Percentiles rank a stretch among this genome's conserved stretches.
These are phyloP conservation scores for Rubroboletus satanas DNA, from an alignment of 768 basidiomycete species.

Conservation along the genomic window DNA sequence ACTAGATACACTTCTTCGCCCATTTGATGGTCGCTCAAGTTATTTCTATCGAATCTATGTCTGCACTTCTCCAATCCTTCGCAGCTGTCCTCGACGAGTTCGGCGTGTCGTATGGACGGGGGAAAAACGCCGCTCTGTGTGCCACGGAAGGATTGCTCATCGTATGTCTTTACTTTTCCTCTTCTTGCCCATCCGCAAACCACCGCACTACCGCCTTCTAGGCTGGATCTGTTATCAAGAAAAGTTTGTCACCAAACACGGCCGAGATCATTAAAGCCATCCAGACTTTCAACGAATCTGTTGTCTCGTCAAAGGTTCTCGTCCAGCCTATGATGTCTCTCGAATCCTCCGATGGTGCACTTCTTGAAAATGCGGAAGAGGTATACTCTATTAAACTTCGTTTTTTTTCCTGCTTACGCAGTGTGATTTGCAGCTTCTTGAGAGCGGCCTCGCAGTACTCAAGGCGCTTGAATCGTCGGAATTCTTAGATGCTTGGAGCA, in stretches of 20 bases:
- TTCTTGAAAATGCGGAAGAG: conserved; percentile 57
- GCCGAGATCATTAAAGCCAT: conserved; percentile 69
- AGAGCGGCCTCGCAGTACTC: conserved; percentile 61
- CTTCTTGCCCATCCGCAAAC: neutral
- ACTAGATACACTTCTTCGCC: conserved; percentile 89
- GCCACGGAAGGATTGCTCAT: conserved; percentile 80
- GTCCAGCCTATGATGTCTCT: conserved; percentile 59
- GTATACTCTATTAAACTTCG: conserved; percentile 31
- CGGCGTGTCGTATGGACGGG: conserved; percentile 80
- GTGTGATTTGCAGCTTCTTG: conserved; percentile 56
- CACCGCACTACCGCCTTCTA: conserved; percentile 24
- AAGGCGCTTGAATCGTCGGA: conserved; percentile 56
- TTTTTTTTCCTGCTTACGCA: neutral
- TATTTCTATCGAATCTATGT: conserved; percentile 74
- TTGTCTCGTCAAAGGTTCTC: conserved; percentile 53
- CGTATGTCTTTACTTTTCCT: conserved; percentile 33
- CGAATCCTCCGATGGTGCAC: conserved; percentile 38
- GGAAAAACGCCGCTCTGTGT: conserved; percentile 75
- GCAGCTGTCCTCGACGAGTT: conserved; percentile 86
- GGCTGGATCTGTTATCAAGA: conserved; percentile 67
- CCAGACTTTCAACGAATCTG: conserved; percentile 64
- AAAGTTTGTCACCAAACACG: conserved; percentile 54
- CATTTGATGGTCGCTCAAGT: conserved; percentile 76
- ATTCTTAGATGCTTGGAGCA: conserved; percentile 53
- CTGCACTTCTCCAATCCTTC: conserved; percentile 78